Evolutionary conservation across 805 yeast species (phyloP), one percentile per base, ranked within the genome.

Genomic region (Kuraishia capsulata): DNA sequence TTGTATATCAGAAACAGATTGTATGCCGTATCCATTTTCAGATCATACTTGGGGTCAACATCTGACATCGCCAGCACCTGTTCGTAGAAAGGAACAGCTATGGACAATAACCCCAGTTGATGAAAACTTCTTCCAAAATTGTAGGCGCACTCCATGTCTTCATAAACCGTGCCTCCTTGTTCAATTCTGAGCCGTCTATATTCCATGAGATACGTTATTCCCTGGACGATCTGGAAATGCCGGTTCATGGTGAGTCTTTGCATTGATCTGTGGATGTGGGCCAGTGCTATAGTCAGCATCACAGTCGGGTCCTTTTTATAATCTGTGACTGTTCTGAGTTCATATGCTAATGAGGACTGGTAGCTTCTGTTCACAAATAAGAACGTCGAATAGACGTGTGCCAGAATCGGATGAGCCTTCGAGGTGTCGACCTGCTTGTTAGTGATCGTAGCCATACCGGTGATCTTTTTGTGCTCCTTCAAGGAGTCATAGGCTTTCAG

Each of bases 91-190:
- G 62, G 65, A 4, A 81, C 67, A 0, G 98, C 97, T 21, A 83
- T 61, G 0, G 85, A 64, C 8, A 76, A 71, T 23, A 92, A 64
- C 0, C 96, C 96, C 5, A 90, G 61, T 56, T 85, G 69, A 50
- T 90, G 97, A 59, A 82, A 92, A 4, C 83, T 69, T 29, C 96
- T 67, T 0, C 94, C 98, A 39, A 88, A 49, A 46, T 92, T 92
- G 55, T 81, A 92, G 37, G 76, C 73, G 1, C 81, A 77, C 52
- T 92, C 98, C 56, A 85, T 90, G 30, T 56, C 56, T 46, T 81
- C 88, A 39, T 68, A 66, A 5, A 53, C 49, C 11, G 54, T 52
- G 3, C 48, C 56, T 1, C 57, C 47, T 34, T 57, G 59, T 5
- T 57, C 55, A 3, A 59, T 46, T 41, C 92, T 62, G 5, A 69